Evolutionary conservation across 208 protist species (phyloP).

Genomic region (Leishmania lainsoni): DNA sequence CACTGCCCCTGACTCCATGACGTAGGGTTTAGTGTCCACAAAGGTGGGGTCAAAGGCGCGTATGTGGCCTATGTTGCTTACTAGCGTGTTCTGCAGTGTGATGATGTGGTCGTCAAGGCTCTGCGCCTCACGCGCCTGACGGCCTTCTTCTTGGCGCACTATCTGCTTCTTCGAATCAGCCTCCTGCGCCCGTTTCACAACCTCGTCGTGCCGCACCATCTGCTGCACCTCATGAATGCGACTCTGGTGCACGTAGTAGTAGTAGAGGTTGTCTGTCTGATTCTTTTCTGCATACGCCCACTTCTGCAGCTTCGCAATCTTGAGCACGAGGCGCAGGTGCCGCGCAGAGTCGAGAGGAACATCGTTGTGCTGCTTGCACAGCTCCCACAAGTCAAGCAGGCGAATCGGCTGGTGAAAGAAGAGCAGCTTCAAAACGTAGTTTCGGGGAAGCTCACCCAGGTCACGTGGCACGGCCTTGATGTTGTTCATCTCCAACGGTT

Average conservation of each 20-base stretch:
- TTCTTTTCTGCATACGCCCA: conserved; percentile 93
- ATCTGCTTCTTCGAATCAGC: conserved; percentile 31
- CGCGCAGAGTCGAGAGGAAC: conserved; percentile 87
- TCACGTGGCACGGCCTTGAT: conserved; percentile 89
- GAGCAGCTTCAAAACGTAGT: conserved; percentile 84
- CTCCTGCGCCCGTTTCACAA: conserved; percentile 58
- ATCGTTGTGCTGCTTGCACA: conserved; percentile 87
- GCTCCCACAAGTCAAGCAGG: conserved; percentile 80
- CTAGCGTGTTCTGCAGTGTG: conserved; percentile 59
- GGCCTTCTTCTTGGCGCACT: conserved; percentile 4
- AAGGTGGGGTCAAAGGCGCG: conserved; percentile 71
- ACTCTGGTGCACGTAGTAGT: conserved; percentile 88
- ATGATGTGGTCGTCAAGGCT: conserved; percentile 66
- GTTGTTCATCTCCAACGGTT: conserved; percentile 74
- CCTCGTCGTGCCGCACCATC: conserved; percentile 75
- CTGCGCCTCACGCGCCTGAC: conserved; percentile 22
- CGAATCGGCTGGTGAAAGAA: conserved; percentile 90
- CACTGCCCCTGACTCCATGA: conserved; percentile 66
- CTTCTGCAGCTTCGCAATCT: conserved; percentile 83
- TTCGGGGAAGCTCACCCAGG: conserved; percentile 86
- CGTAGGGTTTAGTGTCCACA: conserved; percentile 62
- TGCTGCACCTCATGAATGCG: conserved; percentile 81
- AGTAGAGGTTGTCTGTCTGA: conserved; percentile 87
- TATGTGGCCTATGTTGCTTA: conserved; percentile 67
- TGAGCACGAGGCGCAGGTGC: conserved; percentile 86